Conservation (phyloP, 805 yeast genomes). For the Lipomyces spencermartinsiae region DNA sequence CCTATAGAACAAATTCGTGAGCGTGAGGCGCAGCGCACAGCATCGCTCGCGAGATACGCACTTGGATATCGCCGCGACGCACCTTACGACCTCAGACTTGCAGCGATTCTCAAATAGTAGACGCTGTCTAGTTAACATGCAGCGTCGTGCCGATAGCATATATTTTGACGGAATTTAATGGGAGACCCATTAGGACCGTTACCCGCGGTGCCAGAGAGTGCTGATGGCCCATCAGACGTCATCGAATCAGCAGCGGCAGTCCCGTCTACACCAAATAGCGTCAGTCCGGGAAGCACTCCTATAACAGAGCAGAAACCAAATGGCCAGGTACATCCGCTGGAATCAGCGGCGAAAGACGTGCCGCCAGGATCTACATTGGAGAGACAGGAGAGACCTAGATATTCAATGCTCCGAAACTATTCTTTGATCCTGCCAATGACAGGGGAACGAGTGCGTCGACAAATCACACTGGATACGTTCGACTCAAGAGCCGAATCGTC, state of each 20-base stretch:
- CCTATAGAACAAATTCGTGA: too few species aligned
- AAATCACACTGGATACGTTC: conserved; percentile 35
- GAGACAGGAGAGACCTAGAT: conserved; percentile 9
- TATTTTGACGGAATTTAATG: neutral
- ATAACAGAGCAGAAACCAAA: neutral
- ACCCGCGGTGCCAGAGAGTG: neutral
- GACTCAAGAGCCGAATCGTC: neutral
- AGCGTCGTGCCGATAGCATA: neutral
- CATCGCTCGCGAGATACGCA: too few species aligned
- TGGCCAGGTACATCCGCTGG: neutral
- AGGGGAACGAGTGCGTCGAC: conserved; percentile 31
- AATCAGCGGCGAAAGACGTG: neutral
- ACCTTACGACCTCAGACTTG: too few species aligned
- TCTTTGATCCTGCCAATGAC: conserved; percentile 30
- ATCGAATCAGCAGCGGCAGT: neutral
- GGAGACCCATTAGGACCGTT: neutral
- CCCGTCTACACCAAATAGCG: neutral
- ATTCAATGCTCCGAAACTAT: conserved; percentile 27
- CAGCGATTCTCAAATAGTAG: too few species aligned
- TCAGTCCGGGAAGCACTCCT: neutral
- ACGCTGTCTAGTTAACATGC: neutral
- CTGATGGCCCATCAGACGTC: neutral
- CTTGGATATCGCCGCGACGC: too few species aligned
- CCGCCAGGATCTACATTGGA: neutral
- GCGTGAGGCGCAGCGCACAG: too few species aligned